Conservation (phyloP, 805 yeast genomes). For the Maudiozyma barnettii region DNA sequence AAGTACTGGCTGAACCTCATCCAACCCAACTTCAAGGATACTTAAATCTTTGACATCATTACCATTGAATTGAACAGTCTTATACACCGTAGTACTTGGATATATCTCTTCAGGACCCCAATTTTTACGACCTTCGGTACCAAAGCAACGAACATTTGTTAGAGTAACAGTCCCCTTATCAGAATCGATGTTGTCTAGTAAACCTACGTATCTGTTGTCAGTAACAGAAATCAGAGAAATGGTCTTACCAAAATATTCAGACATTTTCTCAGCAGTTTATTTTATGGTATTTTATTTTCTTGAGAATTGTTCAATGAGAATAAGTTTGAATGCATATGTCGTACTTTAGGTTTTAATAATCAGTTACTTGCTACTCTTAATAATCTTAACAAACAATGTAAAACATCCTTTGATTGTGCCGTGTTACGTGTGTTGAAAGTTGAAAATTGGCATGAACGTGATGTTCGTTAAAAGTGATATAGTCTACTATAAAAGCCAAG, state of each 20-base stretch:
- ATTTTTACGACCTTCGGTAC: constrained; percentile 81
- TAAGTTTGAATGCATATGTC: too few relatives aligned
- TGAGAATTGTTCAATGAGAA: not conserved
- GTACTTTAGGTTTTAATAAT: too few relatives aligned
- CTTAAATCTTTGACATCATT: constrained; percentile 83
- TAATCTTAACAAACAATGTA: not conserved
- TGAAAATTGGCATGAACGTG: not conserved
- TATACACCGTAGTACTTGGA: constrained; percentile 60
- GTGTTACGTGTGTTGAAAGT: not conserved
- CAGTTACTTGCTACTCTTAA: too few relatives aligned
- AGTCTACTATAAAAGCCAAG: not conserved
- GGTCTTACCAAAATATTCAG: constrained; percentile 86
- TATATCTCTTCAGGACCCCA: constrained; percentile 64
- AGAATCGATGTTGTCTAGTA: constrained; percentile 79
- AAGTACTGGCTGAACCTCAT: constrained; percentile 49
- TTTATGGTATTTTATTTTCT: not conserved
- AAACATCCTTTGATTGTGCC: not conserved
- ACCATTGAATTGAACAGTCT: constrained; percentile 78
- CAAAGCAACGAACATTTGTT: constrained; percentile 68
- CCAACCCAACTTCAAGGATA: constrained; percentile 65
- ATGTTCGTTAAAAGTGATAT: not conserved
- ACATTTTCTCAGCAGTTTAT: constrained; percentile 42
- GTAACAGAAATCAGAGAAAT: constrained; percentile 25
- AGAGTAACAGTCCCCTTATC: constrained; percentile 85
- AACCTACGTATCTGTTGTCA: constrained; percentile 67